Conservation (phyloP, 2,329 filamentous ascomycete genomes). For the Fulvia fulva region DNA sequence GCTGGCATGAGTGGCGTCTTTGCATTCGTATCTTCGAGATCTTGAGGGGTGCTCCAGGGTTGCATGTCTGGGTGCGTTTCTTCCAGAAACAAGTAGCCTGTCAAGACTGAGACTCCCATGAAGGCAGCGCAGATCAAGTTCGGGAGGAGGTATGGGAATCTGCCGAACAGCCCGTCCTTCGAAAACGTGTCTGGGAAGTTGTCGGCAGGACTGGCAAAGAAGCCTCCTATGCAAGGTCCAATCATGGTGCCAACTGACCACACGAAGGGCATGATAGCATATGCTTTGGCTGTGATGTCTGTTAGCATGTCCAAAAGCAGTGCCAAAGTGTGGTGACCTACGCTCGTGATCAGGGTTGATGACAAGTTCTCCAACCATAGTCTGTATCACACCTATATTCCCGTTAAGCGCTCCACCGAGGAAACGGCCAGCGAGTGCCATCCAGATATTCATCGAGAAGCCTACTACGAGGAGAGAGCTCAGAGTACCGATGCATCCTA, state of each 20-base stretch:
- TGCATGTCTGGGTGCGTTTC: conserved; percentile 88
- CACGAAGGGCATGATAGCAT: conserved; percentile 89
- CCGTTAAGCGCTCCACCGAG: conserved; percentile 82
- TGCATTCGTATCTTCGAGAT: conserved; percentile 44
- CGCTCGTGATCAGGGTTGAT: conserved; percentile 81
- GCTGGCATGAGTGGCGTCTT: conserved; percentile 69
- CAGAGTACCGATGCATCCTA: conserved; percentile 79
- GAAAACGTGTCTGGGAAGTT: conserved; percentile 71
- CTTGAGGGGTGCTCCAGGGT: conserved; percentile 42
- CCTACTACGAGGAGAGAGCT: conserved; percentile 79
- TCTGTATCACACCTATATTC: conserved; percentile 73
- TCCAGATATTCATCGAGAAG: conserved; percentile 76
- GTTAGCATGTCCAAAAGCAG: conserved; percentile 6
- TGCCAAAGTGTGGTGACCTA: conserved; percentile 46
- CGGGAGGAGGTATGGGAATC: conserved; percentile 81
- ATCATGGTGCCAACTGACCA: conserved; percentile 89
- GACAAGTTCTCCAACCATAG: conserved; percentile 87
- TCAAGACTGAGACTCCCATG: conserved; percentile 71
- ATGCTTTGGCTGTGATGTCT: conserved; percentile 63
- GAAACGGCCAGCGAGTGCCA: conserved; percentile 71
- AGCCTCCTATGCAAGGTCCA: conserved; percentile 81
- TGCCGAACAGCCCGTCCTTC: conserved; percentile 64
- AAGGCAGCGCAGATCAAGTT: conserved; percentile 79
- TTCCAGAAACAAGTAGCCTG: conserved; percentile 75
- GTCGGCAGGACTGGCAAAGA: conserved; percentile 72